Base-by-base conservation (phyloP, 108 stramenopile species). In the Cyclotella distinguenda region DNA sequence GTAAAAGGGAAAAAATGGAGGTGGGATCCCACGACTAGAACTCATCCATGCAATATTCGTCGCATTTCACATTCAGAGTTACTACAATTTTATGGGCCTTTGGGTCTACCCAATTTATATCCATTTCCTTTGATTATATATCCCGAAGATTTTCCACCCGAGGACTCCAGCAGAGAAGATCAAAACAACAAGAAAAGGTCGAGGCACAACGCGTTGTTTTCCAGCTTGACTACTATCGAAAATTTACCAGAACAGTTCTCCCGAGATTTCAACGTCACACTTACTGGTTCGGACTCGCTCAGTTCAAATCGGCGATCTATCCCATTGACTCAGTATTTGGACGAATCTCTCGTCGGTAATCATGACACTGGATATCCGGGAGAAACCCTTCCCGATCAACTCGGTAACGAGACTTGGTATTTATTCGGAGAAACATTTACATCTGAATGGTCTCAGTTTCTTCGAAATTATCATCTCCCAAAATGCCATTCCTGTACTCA, bases 371-470 rank as follows among this genome's bases (percentile, higher is more conserved):
- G 38, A 1, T 31, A n/a, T 10, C 33, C 47, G 3, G 68, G 75
- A 13, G 75, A 82, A 36, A 91, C 85, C 3, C 21, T 47, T 3
- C 87, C 87, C 4, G 61, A 82, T 59, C 85, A 83, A 52, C 42
- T 81, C 1, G 82, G 85, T 25, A 93, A 86, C 50, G 88, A 93
- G 64, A 88, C 82, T 4, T 93, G 92, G 92, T 93, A 93, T 61
- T 49, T 93, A 11, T 93, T 93, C 68, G 92, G 91, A 18, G 89
- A 93, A 74, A 93, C 92, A 4, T 87, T 71, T 50, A 69, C 82
- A 6, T 35, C 59, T 1, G 84, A 85, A 74, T 93, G 92, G 92
- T 4, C 69, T 49, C 68, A 48, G 49, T 53, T 72, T 84, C 53
- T 68, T 77, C 46, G 26, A 23, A 36, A 48, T 28, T 90, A 90